phyloP scores from a whole-genome alignment of 805 yeast genomes.

The Zygoascus bituminiphila region DNA sequence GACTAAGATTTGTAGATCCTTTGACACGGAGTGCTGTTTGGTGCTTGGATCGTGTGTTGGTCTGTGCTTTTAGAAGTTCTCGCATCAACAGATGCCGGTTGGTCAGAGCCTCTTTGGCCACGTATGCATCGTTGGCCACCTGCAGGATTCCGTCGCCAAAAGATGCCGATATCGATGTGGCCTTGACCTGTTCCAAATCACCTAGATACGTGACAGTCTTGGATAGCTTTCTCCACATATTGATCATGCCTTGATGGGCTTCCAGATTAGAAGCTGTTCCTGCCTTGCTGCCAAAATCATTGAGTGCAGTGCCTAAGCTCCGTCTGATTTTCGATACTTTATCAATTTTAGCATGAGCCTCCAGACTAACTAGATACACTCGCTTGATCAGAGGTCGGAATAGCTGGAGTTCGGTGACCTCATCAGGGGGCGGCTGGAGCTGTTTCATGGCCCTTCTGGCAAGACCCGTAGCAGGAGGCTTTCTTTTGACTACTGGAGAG shows the following conservation, averaged over 20 bases:
- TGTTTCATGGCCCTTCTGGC: constrained; percentile 87
- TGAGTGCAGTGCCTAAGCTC: constrained; percentile 48
- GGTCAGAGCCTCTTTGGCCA: constrained; percentile 86
- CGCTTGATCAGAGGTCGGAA: constrained; percentile 83
- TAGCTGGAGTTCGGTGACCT: constrained; percentile 66
- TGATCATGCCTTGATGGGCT: constrained; percentile 60
- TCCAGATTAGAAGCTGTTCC: constrained; percentile 39
- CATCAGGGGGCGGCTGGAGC: constrained; percentile 85
- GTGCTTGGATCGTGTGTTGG: constrained; percentile 60
- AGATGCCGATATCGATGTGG: constrained; percentile 62
- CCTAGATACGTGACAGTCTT: constrained; percentile 63
- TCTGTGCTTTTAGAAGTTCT: constrained; percentile 73
- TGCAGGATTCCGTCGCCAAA: constrained; percentile 66
- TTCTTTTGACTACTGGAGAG: constrained; percentile 50
- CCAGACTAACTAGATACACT: constrained; percentile 50
- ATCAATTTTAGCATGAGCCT: constrained; percentile 48
- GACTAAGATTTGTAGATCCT: constrained; percentile 69
- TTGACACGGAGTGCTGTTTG: constrained; percentile 59
- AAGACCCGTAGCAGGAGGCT: constrained; percentile 74
- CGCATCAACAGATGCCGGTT: constrained; percentile 90
- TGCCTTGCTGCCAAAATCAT: constrained; percentile 38
- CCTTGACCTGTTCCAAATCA: constrained; percentile 65
- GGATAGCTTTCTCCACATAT: constrained; percentile 70
- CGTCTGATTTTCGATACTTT: constrained; percentile 40
- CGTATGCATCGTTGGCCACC: constrained; percentile 67